Percentiles rank a stretch among this genome's conserved stretches.
Evolutionary conservation across 805 yeast species (phyloP).

Genomic region (Maudiozyma saulgeensis): DNA sequence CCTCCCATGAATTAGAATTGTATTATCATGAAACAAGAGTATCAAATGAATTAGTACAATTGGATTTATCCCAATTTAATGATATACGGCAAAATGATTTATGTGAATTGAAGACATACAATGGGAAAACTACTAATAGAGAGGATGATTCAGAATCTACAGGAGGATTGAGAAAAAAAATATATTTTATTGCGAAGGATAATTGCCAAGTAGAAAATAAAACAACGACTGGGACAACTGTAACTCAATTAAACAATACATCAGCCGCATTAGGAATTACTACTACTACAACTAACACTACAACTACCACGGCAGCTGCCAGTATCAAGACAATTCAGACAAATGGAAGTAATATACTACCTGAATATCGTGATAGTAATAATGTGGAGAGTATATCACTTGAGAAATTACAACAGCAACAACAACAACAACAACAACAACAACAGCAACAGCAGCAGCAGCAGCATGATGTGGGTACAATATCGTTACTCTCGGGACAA

Average conservation of each 20-base stretch:
- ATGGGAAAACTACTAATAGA: slow-evolving; percentile 11
- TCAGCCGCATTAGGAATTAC: not conserved
- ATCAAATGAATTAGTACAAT: slow-evolving; percentile 47
- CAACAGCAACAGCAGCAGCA: too few relatives aligned
- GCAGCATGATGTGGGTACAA: slow-evolving; percentile 15
- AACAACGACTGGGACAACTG: not conserved
- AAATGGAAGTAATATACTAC: not conserved
- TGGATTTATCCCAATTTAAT: slow-evolving; percentile 51
- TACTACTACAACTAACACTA: not conserved
- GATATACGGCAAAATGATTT: slow-evolving; percentile 66
- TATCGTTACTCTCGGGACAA: slow-evolving; percentile 51
- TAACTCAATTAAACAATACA: not conserved
- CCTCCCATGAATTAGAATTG: slow-evolving; percentile 16
- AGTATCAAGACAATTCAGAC: not conserved
- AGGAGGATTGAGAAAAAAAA: slow-evolving; percentile 24
- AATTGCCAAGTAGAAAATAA: slow-evolving; percentile 19
- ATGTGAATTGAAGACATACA: slow-evolving; percentile 54
- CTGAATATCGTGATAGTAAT: not conserved
- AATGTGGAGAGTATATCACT: not conserved
- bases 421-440: too few relatives aligned
- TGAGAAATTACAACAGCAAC: not conserved
- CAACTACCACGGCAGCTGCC: not conserved
- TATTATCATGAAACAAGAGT: slow-evolving; percentile 57
- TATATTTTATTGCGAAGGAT: slow-evolving; percentile 37
- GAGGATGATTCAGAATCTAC: not conserved